These are phyloP conservation scores for Myxozyma melibiosi DNA, from an alignment of 805 yeast species.

Conservation along the genomic window DNA sequence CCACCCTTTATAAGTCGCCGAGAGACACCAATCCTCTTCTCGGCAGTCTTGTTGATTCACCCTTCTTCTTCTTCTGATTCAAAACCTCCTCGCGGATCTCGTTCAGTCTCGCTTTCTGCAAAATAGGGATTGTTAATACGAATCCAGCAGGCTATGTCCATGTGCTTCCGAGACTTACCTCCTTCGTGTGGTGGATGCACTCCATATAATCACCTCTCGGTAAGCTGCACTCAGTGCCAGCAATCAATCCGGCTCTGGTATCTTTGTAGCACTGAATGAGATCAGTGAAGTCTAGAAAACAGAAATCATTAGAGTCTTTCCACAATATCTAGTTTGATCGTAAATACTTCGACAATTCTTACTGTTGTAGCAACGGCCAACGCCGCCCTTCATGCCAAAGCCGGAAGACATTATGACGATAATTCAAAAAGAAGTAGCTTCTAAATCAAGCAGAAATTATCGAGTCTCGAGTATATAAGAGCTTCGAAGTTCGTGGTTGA, in stretches of 20 bases:
- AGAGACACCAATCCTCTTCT: constrained; percentile 13
- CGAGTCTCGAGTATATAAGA: no score
- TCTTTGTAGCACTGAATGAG: constrained; percentile 21
- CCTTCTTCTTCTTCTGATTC: constrained; percentile 10
- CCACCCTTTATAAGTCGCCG: constrained; percentile 2
- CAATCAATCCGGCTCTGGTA: constrained; percentile 3
- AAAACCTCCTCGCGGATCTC: constrained; percentile 18
- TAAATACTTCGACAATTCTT: constrained; percentile 32
- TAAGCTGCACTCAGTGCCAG: constrained; percentile 44
- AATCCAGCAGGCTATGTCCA: neutral
- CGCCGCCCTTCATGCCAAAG: constrained; percentile 48
- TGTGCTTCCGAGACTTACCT: constrained; percentile 37
- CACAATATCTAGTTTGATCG: neutral
- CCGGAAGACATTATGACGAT: constrained; percentile 44
- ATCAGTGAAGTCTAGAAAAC: constrained; percentile 19
- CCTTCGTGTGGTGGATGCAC: constrained; percentile 54
- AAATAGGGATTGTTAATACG: no score
- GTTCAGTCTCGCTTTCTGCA: constrained; percentile 24
- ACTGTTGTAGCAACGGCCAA: constrained; percentile 51
- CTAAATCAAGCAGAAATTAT: no score
- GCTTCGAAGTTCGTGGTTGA: no score
- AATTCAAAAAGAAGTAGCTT: neutral
- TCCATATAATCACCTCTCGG: constrained; percentile 52
- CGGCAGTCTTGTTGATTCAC: constrained; percentile 10
- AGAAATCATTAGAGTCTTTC: neutral